Evolutionary conservation across 192 early-diverging fungal genomes (phyloP).

Genomic region (Backusella westeae): DNA sequence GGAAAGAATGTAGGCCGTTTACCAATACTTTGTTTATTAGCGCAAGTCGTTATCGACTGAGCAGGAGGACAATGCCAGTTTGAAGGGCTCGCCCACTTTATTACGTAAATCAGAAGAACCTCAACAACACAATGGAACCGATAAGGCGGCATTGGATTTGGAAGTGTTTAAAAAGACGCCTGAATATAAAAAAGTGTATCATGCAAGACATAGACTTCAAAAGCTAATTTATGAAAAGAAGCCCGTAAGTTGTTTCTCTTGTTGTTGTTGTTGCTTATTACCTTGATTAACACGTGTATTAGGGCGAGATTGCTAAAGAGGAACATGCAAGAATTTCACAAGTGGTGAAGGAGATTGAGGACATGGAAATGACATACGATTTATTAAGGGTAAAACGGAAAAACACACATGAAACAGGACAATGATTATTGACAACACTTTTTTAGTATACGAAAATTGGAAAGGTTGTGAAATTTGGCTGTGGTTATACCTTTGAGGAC

Average conservation of each 20-base stretch:
- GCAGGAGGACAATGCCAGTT: conserved; percentile 4
- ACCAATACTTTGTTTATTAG: background rate
- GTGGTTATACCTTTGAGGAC: conserved; percentile 22
- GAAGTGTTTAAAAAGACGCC: background rate
- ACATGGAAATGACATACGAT: conserved; percentile 22
- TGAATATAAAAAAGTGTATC: conserved; percentile 30
- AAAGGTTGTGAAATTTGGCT: conserved; percentile 35
- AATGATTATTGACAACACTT: background rate
- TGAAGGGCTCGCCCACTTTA: background rate
- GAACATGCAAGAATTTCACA: conserved; percentile 28
- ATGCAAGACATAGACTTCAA: conserved; percentile 28
- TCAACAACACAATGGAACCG: background rate
- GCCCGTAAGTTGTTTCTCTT: conserved; percentile 1
- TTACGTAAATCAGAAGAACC: background rate
- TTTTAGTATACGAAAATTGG: conserved; percentile 36
- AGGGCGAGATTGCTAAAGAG: conserved; percentile 33
- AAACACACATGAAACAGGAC: background rate
- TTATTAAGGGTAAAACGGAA: conserved; percentile 24
- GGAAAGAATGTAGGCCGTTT: background rate
- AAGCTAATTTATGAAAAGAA: conserved; percentile 33
- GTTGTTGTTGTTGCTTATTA: too few species aligned
- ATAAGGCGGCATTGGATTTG: background rate
- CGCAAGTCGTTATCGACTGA: conserved; percentile 11
- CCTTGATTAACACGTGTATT: background rate
- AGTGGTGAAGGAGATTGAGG: conserved; percentile 28